Base-by-base conservation (phyloP, 2,329 filamentous ascomycete genomes). In the Macrophomina pseudophaseolina region DNA sequence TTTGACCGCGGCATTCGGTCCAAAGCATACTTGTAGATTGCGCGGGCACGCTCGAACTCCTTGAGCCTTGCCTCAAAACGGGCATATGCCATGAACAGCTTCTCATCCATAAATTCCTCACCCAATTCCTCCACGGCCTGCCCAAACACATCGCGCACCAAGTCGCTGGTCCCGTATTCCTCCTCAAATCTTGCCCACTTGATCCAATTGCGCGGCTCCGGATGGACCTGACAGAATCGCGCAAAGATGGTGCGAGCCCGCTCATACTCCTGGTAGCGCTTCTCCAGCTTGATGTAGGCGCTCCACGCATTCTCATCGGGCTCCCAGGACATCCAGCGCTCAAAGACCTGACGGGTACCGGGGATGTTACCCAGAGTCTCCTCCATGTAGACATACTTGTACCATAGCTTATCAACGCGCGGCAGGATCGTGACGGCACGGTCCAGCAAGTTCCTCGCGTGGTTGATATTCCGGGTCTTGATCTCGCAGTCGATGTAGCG, bases 331-430 rank as follows among this genome's bases (percentile, higher is more conserved):
- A 99, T 94, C 95, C 95, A 99, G 53, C 95, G 86, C 81, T 99
- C 95, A 76, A 98, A 99, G 0, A 98, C 92, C 73, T 97, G 92
- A 67, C 95, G 85, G 2, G 93, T 96, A 42, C 94, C 95, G 3
- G 94, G 89, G 58, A 99, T 90, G 74, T 99, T 97, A 6, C 93
- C 93, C 65, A 99, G 86, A 81, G 94, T 98, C 85, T 99, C 95
- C 82, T 98, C 94, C 91, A 97, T 96, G 78, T 97, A 97, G 32
- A 97, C 93, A 83, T 97, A 99, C 79, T 98, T 98, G 84, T 97
- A 99, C 95, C 95, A 99, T 40, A 99, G 83, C 84, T 98, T 98
- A 78, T 98, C 93, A 48, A 98, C 88, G 66, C 95, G 86, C 5
- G 95, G 95, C 46, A 97, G 83, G 66, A 96, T 92, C 0, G 93